Percentiles rank a stretch among this genome's conserved stretches.
These are phyloP conservation scores for Acanthamoeba comandoni DNA, from an alignment of 208 protist species.

Conservation along the genomic window DNA sequence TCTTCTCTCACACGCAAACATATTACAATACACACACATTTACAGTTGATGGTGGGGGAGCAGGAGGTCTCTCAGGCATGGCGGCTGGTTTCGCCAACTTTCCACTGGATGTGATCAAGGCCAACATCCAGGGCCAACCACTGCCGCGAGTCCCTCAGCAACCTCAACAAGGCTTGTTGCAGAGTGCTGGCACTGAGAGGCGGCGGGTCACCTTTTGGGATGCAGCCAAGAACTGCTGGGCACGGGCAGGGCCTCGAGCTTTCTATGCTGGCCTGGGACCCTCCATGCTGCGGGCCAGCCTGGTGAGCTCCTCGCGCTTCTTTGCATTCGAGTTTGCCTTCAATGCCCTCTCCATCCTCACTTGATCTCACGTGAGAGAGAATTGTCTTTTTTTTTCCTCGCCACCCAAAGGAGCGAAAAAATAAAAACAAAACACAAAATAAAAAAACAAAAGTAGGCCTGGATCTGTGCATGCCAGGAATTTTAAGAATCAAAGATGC, in stretches of 20 bases:
- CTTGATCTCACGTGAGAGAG: slow-evolving; percentile 3
- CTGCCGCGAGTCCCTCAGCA: neutral
- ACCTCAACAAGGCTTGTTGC: no score
- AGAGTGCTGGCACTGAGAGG: no score
- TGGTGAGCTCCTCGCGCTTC: slow-evolving; percentile 62
- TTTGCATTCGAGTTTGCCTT: slow-evolving; percentile 66
- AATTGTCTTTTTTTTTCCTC: slow-evolving; percentile 3
- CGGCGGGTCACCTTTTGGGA: no score
- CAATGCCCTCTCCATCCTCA: slow-evolving; percentile 21
- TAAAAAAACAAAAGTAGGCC: no score
- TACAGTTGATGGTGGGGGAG: neutral
- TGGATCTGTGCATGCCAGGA: no score
- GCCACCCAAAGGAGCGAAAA: neutral
- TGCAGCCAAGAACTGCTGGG: neutral
- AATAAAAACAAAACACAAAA: neutral
- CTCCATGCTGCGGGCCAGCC: slow-evolving; percentile 24
- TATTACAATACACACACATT: no score
- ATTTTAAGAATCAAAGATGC: no score
- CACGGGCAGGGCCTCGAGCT: slow-evolving; percentile 10
- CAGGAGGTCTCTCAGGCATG: slow-evolving; percentile 43
- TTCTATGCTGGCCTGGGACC: slow-evolving; percentile 58
- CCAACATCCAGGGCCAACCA: slow-evolving; percentile 50
- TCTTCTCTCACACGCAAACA: no score
- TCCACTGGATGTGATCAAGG: slow-evolving; percentile 70
- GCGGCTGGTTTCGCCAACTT: slow-evolving; percentile 67